Evolutionary conservation across 441 rosid genomes (phyloP).

Genomic region (Pelargonium cotyledonis): DNA sequence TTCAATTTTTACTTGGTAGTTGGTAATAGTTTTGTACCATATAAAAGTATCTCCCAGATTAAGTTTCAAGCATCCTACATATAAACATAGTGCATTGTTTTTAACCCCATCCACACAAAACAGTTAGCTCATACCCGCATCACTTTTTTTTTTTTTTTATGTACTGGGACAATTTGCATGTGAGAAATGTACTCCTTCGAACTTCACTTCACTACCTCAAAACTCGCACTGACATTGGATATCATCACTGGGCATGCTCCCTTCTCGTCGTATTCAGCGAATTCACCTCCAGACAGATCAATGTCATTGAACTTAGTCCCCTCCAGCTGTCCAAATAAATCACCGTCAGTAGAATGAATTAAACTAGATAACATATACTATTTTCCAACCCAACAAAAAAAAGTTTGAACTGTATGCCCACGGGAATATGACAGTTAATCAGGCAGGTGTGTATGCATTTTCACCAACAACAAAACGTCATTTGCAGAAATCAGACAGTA

Average conservation of each 20-base stretch:
- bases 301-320: conserved; percentile 63
- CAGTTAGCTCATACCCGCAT: conserved; percentile 10
- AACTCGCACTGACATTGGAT: conserved; percentile 66
- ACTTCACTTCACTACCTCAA: conserved; percentile 45
- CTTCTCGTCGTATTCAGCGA: conserved; percentile 78
- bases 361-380: neutral
- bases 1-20: too few relatives aligned
- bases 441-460: neutral
- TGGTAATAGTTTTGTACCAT: neutral
- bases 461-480: neutral
- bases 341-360: conserved; percentile 2
- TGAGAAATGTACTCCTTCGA: neutral
- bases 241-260: conserved; percentile 90
- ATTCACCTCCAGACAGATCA: conserved; percentile 75
- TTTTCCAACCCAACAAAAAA: too few relatives aligned
- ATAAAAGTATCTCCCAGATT: neutral
- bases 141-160: conserved; percentile 7
- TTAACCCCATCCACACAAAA: conserved; percentile 20
- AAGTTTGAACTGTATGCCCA: too few relatives aligned
- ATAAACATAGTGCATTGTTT: conserved; percentile 4
- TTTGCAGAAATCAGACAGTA: neutral
- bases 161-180: conserved; percentile 10
- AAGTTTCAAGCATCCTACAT: conserved; percentile 13
- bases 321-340: conserved; percentile 34
- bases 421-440: neutral